Evolutionary conservation across 148 eudicot species (phyloP), one percentile per base, ranked within the genome.

Genomic region (Chenopodium quinoa): DNA sequence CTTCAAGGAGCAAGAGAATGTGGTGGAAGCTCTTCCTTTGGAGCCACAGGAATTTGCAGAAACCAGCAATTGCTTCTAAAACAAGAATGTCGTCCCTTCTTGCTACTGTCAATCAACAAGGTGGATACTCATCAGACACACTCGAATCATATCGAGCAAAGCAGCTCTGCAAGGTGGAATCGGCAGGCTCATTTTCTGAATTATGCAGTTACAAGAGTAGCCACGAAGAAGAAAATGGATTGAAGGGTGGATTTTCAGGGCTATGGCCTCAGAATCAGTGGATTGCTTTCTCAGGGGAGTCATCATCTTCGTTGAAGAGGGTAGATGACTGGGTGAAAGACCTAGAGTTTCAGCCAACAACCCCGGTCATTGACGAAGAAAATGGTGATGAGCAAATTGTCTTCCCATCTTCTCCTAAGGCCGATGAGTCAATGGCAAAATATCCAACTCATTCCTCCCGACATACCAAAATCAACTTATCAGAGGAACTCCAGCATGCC

Each of bases 11-110:
- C 84, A 87, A 91, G 88, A 91, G 68, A 83, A 83, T 95, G 75
- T 92, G 98, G 98, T 95, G 98, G 97, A 93, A 93, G 82, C 83
- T 93, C 86, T 91, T 95, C 86, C 89, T 93, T 3, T 95, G 98
- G 98, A 93, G 96, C 86, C 97, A 93, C 78, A 91, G 98, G 80
- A 95, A 95, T 85, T 64, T 89, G 81, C 94, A 87, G 22, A 82
- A 60, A 67, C 83, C 92, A 77, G 27, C 76, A 29, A 65, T 73
- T 72, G 27, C 52, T 44, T 40, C 75, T 54, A 86, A 85, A 81
- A 82, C 83, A 12, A 85, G 67, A 63, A 84, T 81, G 22, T n/a
- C 82, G 19, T 22, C 82, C 37, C 82, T 79, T 22, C 73, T 79
- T 12, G 87, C 83, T 78, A 75, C 83, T 68, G 82, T 86, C n/a